Conservation (phyloP, 1,139 yeast species). For the Hemisphaericaspora subhashii region DNA sequence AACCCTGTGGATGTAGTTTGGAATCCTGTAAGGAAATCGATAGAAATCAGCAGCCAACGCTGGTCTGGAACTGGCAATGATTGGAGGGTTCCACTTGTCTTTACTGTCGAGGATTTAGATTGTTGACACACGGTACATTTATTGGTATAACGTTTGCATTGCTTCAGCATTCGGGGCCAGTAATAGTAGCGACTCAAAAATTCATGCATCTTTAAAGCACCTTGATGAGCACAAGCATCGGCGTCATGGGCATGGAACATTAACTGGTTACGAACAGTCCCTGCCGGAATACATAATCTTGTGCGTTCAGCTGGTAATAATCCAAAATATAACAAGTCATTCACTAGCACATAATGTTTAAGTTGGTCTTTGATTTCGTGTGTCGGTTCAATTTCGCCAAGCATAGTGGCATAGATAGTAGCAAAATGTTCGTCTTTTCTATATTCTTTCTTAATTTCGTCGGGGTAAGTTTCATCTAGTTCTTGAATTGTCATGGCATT, state of each 20-base stretch:
- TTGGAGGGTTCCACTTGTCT: not conserved
- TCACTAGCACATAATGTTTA: not conserved
- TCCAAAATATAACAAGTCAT: not conserved
- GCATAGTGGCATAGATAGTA: too few species aligned
- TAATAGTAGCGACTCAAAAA: not conserved
- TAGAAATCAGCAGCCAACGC: not conserved
- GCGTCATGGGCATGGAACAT: not conserved
- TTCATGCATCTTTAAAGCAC: not conserved
- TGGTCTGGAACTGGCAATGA: not conserved
- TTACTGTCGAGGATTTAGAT: not conserved
- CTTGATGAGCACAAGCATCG: not conserved
- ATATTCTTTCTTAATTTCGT: too few species aligned
- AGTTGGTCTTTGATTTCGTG: not conserved
- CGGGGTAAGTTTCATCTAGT: too few species aligned
- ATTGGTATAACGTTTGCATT: not conserved
- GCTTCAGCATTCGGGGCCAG: not conserved
- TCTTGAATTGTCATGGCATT: too few species aligned
- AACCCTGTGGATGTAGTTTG: not conserved
- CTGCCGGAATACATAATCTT: not conserved
- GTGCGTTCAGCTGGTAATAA: not conserved
- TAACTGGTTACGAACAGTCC: not conserved
- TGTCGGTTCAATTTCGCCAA: too few species aligned
- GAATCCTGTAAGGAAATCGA: slow-evolving; percentile 3
- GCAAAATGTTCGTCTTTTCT: too few species aligned
- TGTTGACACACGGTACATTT: not conserved